Evolutionary conservation across 768 basidiomycete genomes (phyloP).

Genomic region (Suillus bovinus): DNA sequence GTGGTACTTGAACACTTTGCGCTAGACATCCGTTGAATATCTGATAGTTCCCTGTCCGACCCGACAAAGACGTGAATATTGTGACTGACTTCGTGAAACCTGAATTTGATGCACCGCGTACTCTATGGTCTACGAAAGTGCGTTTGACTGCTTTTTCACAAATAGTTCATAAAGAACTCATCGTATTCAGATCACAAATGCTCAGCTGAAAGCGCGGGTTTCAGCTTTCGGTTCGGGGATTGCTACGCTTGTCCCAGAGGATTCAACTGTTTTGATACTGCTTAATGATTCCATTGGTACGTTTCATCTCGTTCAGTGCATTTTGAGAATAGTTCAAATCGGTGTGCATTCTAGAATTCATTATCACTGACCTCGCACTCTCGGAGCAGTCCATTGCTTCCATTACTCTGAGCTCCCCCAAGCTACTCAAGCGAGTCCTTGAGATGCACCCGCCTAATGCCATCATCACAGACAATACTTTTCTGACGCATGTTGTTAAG

Average conservation of each 20-base stretch:
- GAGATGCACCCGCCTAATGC: conserved; percentile 69
- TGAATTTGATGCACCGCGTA: conserved; percentile 66
- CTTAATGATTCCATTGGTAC: conserved; percentile 79
- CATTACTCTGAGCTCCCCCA: conserved; percentile 59
- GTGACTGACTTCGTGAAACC: conserved; percentile 66
- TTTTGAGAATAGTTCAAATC: conserved; percentile 3
- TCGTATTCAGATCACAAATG: conserved; percentile 65
- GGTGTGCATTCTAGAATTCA: conserved; percentile 53
- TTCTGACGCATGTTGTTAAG: conserved; percentile 72
- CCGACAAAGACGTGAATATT: conserved; percentile 69
- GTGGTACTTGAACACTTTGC: conserved; percentile 24
- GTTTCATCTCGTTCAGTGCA: conserved; percentile 16
- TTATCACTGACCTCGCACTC: conserved; percentile 79
- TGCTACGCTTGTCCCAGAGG: conserved; percentile 51
- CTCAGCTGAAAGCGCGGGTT: conserved; percentile 67
- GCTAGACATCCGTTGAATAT: neutral
- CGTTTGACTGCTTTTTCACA: conserved; percentile 12
- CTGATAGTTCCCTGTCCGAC: conserved; percentile 68
- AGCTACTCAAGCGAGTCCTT: conserved; percentile 62
- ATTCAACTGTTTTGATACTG: conserved; percentile 72
- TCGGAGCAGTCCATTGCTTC: conserved; percentile 69
- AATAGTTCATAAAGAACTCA: neutral
- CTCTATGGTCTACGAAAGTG: conserved; percentile 81
- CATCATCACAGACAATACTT: conserved; percentile 67
- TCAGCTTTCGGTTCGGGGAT: conserved; percentile 75